Percentiles rank a stretch among this genome's conserved stretches.
phyloP scores from a whole-genome alignment of 2,329 filamentous ascomycete species.

The Monosporascus sp. region DNA sequence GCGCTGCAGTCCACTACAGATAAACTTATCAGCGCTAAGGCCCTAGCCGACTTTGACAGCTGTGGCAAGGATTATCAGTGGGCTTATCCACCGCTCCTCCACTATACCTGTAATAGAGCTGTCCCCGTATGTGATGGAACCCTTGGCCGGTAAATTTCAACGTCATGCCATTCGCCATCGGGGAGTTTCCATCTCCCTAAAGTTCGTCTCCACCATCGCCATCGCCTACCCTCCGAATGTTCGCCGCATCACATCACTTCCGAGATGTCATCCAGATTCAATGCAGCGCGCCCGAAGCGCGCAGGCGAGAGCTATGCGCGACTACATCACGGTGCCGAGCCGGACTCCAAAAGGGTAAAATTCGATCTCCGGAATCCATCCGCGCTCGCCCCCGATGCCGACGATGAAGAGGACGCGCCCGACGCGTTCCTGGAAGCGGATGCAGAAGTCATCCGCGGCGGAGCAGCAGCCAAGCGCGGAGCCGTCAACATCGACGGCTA shows the following conservation, averaged over 20 bases:
- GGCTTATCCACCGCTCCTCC: neutral
- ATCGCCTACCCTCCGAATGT: neutral
- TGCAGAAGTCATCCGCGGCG: slow-evolving; percentile 85
- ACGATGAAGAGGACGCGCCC: slow-evolving; percentile 42
- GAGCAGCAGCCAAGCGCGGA: slow-evolving; percentile 76
- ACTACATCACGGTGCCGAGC: slow-evolving; percentile 58
- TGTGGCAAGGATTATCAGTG: neutral
- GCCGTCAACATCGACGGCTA: slow-evolving; percentile 97
- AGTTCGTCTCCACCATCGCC: neutral
- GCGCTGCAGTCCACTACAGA: neutral
- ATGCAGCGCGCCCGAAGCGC: slow-evolving; percentile 74
- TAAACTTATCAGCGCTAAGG: neutral
- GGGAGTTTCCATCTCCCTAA: neutral
- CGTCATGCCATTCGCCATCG: neutral
- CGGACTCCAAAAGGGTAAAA: slow-evolving; percentile 69
- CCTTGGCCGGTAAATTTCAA: neutral
- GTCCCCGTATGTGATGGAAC: neutral
- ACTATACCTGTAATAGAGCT: neutral
- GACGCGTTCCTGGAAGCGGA: slow-evolving; percentile 80
- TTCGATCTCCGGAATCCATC: slow-evolving; percentile 96
- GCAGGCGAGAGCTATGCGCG: slow-evolving; percentile 77
- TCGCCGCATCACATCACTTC: slow-evolving; percentile 1
- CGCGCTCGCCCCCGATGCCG: slow-evolving; percentile 78
- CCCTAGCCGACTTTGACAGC: too few relatives aligned
- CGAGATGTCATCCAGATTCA: slow-evolving; percentile 52